A percentile compares a stretch with the other conserved stretches of the same genome.
These are phyloP conservation scores for Ustilago cynodontis DNA, from an alignment of 1,284 basidiomycete species.

Conservation along the genomic window DNA sequence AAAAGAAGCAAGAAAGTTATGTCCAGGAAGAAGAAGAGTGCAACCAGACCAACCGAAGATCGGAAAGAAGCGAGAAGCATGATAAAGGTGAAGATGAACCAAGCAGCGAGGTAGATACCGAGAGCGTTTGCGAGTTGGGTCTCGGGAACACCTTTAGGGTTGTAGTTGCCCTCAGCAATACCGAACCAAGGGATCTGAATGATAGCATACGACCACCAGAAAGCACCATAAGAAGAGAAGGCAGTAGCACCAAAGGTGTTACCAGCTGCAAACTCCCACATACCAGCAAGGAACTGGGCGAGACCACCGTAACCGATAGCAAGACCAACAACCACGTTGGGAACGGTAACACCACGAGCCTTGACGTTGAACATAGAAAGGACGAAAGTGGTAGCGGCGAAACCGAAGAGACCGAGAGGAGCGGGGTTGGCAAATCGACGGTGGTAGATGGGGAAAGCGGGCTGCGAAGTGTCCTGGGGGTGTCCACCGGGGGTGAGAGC, in stretches of 20 bases:
- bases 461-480: conserved; percentile 71
- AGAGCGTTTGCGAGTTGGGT: conserved; percentile 44
- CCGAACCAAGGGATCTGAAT: conserved; percentile 65
- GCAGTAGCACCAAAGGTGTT: conserved; percentile 77
- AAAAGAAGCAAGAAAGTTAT: conserved; percentile 72
- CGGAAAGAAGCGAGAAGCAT: conserved; percentile 58
- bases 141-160: conserved; percentile 39
- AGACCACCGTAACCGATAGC: conserved; percentile 77
- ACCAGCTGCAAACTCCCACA: conserved; percentile 79
- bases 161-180: conserved; percentile 34
- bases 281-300: conserved; percentile 76
- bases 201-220: conserved; percentile 63
- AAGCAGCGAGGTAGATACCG: conserved; percentile 59
- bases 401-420: conserved; percentile 72
- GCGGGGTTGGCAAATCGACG: conserved; percentile 74
- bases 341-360: conserved; percentile 59
- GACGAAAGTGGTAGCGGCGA: conserved; percentile 73
- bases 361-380: conserved; percentile 71
- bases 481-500: conserved; percentile 71
- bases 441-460: conserved; percentile 67
- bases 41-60: conserved; percentile 68
- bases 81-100: conserved; percentile 67
- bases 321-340: conserved; percentile 60
- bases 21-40: conserved; percentile 81
- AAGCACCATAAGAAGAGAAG: conserved; percentile 65